Evolutionary conservation across 768 basidiomycete genomes (phyloP).

Genomic region (Rhizopogon salebrosus): DNA sequence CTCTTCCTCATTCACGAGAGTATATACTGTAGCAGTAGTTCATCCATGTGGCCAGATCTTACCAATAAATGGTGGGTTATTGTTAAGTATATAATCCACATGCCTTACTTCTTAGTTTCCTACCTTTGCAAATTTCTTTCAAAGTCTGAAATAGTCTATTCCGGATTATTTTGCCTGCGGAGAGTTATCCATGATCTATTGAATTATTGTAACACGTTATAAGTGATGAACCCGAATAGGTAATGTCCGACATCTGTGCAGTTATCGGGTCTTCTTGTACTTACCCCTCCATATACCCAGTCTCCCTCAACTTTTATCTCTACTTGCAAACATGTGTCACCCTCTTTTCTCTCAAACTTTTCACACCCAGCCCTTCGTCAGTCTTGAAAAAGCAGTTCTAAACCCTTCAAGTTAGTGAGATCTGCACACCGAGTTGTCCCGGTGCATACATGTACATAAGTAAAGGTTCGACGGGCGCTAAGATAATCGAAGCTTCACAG

Average conservation of each 20-base stretch:
- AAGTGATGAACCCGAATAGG: constrained; percentile 12
- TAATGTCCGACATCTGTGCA: too few relatives aligned
- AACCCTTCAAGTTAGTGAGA: too few relatives aligned
- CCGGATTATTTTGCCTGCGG: neutral
- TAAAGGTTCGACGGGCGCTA: too few relatives aligned
- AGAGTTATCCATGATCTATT: neutral
- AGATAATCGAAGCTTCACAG: too few relatives aligned
- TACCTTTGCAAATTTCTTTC: neutral
- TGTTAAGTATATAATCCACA: neutral
- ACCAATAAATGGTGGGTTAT: neutral
- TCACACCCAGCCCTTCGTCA: constrained; percentile 37
- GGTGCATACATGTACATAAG: too few relatives aligned
- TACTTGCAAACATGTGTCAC: constrained; percentile 46
- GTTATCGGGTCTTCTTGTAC: too few relatives aligned
- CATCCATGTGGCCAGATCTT: neutral
- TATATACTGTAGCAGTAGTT: neutral
- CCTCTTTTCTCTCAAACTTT: constrained; percentile 49
- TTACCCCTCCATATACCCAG: constrained; percentile 10
- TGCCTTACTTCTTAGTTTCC: neutral
- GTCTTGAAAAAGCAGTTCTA: too few relatives aligned
- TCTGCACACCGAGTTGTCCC: too few relatives aligned
- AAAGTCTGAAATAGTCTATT: neutral
- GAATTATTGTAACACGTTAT: too few relatives aligned
- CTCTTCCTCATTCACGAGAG: neutral
- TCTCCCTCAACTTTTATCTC: neutral